Evolutionary conservation across 371 early-diverging fungal species (phyloP).

Genomic region (Apophysomyces elegans): DNA sequence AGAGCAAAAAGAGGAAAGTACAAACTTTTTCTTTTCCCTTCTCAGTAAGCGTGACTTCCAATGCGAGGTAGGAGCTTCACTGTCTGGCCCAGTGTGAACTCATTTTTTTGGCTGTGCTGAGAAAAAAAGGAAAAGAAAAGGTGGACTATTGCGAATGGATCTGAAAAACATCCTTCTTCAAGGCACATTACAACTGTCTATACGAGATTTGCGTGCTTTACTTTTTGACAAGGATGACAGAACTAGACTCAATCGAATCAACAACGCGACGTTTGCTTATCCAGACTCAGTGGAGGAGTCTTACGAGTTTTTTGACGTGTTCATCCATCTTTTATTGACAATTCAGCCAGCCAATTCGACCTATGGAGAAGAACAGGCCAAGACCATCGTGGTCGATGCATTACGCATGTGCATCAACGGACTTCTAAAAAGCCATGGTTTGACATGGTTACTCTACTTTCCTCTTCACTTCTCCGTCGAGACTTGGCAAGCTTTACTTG

Average conservation of each 20-base stretch:
- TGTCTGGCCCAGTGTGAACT: no score
- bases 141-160: slow-evolving; percentile 31
- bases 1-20: no score
- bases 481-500: slow-evolving; percentile 34
- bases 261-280: slow-evolving; percentile 28
- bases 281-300: slow-evolving; percentile 23
- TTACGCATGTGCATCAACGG: slow-evolving; percentile 43
- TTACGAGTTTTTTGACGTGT: slow-evolving; percentile 42
- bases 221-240: slow-evolving; percentile 21
- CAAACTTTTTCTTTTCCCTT: no score
- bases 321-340: slow-evolving; percentile 37
- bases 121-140: background rate
- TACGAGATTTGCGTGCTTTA: slow-evolving; percentile 24
- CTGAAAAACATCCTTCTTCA: slow-evolving; percentile 40
- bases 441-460: slow-evolving; percentile 34
- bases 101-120: no score
- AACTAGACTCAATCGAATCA: slow-evolving; percentile 28
- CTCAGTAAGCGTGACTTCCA: no score
- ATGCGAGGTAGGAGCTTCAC: no score
- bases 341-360: slow-evolving; percentile 31
- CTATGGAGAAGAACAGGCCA: slow-evolving; percentile 26
- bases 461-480: slow-evolving; percentile 22
- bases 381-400: slow-evolving; percentile 30
- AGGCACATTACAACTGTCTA: slow-evolving; percentile 22
- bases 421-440: slow-evolving; percentile 25